Base-by-base conservation (phyloP, 2,329 filamentous ascomycete genomes). In the Sporothrix pseudoabietina region DNA sequence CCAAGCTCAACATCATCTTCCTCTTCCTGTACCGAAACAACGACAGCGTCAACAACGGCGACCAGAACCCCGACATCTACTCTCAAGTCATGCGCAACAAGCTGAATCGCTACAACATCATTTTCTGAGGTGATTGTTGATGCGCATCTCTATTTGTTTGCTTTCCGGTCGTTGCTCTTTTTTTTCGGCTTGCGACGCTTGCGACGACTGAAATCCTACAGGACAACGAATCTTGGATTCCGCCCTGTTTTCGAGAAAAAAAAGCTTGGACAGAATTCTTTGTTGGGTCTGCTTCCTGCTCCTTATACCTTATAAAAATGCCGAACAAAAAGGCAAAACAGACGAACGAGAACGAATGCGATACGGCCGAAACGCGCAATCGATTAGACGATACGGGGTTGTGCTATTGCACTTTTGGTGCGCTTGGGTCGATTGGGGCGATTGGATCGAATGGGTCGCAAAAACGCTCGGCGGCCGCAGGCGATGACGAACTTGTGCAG, bases 31-130 rank as follows among this genome's bases (percentile, higher is more conserved):
- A 68, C 61, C 71, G 35, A 7, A 69, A 74, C 61, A 71, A 59
- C 35, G 54, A 54, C n/a, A 19, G 26, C 10, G 19, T 14, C n/a
- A 35, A 14, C 57, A 65, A 57, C 59, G 71, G 73, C 49, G 59
- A 59, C 57, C 71, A 72, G 41, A 74, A 72, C 59, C 70, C 73
- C 41, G 73, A 74, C 30, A 54, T 74, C 30, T 74, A 74, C 71
- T 74, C 73, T 5, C 71, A 72, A 55, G 49, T 72, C 14, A 74
- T 74, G 73, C 73, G 73, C 57, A 74, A 74, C 71, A 74, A 72
- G 71, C 71, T 74, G 66, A 61, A 68, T 35, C 63, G 61, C 39
- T 69, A 63, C 55, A 57, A 57, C 35, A 30, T 72, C 32, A 72
- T 74, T 22, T 74, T 74, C 22, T 74, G 68, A 63, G 16, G 47